phyloP scores from a whole-genome alignment of 257 asterid species.

The Nicotiana otophora region DNA sequence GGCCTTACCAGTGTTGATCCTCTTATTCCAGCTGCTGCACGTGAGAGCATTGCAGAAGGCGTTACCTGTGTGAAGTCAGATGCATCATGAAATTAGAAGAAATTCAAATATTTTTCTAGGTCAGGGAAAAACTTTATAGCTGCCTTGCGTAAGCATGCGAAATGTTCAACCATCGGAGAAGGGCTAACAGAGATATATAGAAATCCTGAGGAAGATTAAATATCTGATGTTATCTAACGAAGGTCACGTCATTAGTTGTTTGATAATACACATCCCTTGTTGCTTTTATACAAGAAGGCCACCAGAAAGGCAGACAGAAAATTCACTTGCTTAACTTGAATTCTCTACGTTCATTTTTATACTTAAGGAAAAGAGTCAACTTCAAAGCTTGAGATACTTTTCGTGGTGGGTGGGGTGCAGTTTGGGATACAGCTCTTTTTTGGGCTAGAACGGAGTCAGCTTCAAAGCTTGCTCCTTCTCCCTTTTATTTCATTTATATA shows the following conservation, averaged over 20 bases:
- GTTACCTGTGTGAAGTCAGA: conserved; percentile 59
- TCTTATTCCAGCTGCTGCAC: conserved; percentile 95
- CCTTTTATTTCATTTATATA: neutral
- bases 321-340: neutral
- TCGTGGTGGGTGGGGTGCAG: neutral
- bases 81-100: neutral
- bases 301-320: neutral
- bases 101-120: no score
- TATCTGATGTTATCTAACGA: neutral
- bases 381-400: neutral
- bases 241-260: neutral
- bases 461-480: neutral
- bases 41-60: conserved; percentile 88
- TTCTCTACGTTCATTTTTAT: neutral
- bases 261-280: neutral
- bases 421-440: neutral
- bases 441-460: neutral
- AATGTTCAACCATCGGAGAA: neutral
- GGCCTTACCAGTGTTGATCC: conserved; percentile 86
- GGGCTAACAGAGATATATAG: neutral
- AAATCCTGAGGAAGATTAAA: neutral
- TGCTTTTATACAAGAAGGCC: neutral
- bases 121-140: no score
- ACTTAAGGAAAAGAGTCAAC: neutral
- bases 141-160: neutral